Evolutionary conservation across 768 basidiomycete species (phyloP).

Genomic region (Glaciozyma antarctica): DNA sequence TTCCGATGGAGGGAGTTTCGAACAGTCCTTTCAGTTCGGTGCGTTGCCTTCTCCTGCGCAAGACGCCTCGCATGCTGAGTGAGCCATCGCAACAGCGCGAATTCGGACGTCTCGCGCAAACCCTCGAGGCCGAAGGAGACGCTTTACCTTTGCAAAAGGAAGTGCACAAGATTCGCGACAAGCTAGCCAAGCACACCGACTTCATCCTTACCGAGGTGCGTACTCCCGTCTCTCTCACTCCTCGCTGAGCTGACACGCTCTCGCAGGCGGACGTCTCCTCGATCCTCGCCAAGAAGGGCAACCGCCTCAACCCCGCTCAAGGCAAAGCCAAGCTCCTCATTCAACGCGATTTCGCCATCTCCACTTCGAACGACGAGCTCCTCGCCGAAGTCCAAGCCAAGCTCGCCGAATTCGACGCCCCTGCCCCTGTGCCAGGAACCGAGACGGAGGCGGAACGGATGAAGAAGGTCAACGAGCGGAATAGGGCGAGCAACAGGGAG

Average conservation of each 20-base stretch:
- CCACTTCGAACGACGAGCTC: constrained; percentile 61
- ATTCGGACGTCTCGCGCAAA: constrained; percentile 52
- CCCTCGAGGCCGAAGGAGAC: constrained; percentile 48
- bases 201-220: constrained; percentile 72
- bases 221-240: constrained; percentile 9
- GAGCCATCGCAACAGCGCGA: constrained; percentile 50
- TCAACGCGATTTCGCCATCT: constrained; percentile 61
- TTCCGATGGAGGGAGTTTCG: constrained; percentile 77
- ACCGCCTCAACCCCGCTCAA: constrained; percentile 33
- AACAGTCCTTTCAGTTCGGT: constrained; percentile 61
- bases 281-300: constrained; percentile 62
- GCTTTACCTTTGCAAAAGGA: constrained; percentile 50
- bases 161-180: constrained; percentile 3
- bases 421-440: constrained; percentile 22
- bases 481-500: constrained; percentile 73
- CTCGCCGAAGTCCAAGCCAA: constrained; percentile 55
- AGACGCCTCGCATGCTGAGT: not conserved
- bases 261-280: constrained; percentile 66
- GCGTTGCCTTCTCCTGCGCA: constrained; percentile 33
- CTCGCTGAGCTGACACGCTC: constrained; percentile 9
- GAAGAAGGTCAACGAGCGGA: constrained; percentile 78
- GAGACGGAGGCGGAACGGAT: constrained; percentile 43
- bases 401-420: constrained; percentile 49
- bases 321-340: constrained; percentile 54
- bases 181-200: constrained; percentile 44